Base-by-base conservation (phyloP, 2,329 filamentous ascomycete genomes). In the Chlorencoelia australis region DNA sequence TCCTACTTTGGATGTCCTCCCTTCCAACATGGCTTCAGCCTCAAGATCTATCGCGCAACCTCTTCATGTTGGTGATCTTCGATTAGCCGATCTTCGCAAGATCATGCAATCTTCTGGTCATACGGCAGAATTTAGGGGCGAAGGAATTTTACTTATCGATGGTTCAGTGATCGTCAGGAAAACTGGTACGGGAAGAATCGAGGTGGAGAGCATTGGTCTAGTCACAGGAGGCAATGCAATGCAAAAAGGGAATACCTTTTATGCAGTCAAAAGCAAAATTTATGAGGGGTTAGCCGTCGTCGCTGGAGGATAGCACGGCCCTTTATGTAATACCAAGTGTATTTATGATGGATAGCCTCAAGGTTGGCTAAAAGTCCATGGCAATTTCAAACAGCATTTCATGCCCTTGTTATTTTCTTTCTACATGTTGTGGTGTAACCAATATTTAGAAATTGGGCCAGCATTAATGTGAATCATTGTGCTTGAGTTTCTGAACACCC, bases 241-340 rank as follows among this genome's bases (percentile, higher is more conserved):
- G 35, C 61, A 67, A 40, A 64, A 65, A 19, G 62, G 68, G 33
- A 75, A 75, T 40, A 87, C 82, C 22, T 93, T 95, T 55, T 84
- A 86, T 54, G 83, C 83, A 35, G 89, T 96, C 7, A 85, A 85
- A 63, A 79, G 69, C 61, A 87, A 84, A 60, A 93, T 98, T 46
- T 98, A 98, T 58, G 85, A 94, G 49, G 88, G 86, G 7, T 62
- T 98, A 56, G 91, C 91, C 21, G 85, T 96, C 41, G 88, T 98
- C 13, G 35, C 40, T 24, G 40, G 41, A 25, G 38, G 41, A 21
- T 43, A n/a, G n/a, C n/a, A n/a, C n/a, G n/a, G n/a, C n/a, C n/a
- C n/a, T n/a, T n/a, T n/a, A n/a, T n/a, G n/a, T n/a, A n/a, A n/a
- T n/a, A n/a, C n/a, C n/a, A n/a, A n/a, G n/a, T n/a, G n/a, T n/a